phyloP scores from a whole-genome alignment of 202 grass and related monocot genomes.

The Bolboschoenoplectus hybrid region DNA sequence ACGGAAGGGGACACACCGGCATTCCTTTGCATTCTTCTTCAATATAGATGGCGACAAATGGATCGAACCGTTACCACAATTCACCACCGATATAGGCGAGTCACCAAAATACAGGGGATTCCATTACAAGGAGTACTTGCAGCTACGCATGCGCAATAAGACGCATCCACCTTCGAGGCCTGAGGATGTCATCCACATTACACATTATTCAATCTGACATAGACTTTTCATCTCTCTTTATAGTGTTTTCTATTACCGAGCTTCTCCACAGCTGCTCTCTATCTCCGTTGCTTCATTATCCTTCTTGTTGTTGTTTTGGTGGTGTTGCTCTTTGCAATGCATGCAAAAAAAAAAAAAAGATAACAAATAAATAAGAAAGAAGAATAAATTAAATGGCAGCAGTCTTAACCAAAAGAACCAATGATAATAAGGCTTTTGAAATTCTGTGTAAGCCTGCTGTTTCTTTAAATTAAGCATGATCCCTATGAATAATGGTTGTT shows the following conservation, averaged over 20 bases:
- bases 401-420: neutral
- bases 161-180: slow-evolving; percentile 46
- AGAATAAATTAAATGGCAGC: no score
- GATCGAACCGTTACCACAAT: slow-evolving; percentile 65
- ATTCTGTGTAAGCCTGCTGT: neutral
- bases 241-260: neutral
- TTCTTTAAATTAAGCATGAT: neutral
- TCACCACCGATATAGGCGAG: slow-evolving; percentile 45
- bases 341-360: neutral
- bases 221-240: neutral
- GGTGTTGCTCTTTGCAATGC: neutral
- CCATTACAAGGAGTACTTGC: slow-evolving; percentile 46
- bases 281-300: neutral
- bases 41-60: slow-evolving; percentile 54
- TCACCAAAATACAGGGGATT: slow-evolving; percentile 53
- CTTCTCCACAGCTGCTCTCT: neutral
- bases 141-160: slow-evolving; percentile 56
- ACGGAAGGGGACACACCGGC: slow-evolving; percentile 46
- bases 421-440: neutral
- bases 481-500: neutral
- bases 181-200: slow-evolving; percentile 51
- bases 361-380: neutral
- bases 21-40: slow-evolving; percentile 61
- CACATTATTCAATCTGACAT: slow-evolving; percentile 51
- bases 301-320: neutral